These are phyloP conservation scores for Sporothrix pallida DNA, from an alignment of 2,329 filamentous ascomycete genomes.

Conservation along the genomic window DNA sequence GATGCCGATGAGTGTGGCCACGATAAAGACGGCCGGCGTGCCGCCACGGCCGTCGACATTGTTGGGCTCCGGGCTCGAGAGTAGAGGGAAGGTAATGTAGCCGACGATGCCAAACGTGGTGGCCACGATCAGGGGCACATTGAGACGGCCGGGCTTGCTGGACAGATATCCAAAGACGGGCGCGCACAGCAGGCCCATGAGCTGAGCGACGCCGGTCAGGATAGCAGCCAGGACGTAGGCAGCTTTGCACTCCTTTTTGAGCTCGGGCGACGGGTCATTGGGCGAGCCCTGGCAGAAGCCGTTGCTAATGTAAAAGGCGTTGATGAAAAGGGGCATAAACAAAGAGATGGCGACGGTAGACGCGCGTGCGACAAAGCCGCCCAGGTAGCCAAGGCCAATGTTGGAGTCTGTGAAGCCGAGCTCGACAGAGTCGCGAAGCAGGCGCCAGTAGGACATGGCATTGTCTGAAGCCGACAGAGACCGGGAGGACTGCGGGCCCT, in stretches of 20 bases:
- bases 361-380: slow-evolving; percentile 91
- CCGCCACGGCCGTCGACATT: slow-evolving; percentile 69
- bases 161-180: slow-evolving; percentile 86
- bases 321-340: slow-evolving; percentile 92
- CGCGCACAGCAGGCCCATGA: slow-evolving; percentile 82
- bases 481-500: slow-evolving; percentile 2
- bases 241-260: slow-evolving; percentile 82
- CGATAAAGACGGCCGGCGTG: slow-evolving; percentile 70
- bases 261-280: slow-evolving; percentile 69
- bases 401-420: slow-evolving; percentile 76
- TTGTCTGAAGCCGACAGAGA: background rate
- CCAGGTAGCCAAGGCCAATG: slow-evolving; percentile 87
- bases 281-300: slow-evolving; percentile 76
- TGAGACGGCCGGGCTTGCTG: slow-evolving; percentile 58
- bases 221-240: slow-evolving; percentile 89
- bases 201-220: slow-evolving; percentile 85
- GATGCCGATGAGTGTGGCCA: slow-evolving; percentile 81
- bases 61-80: slow-evolving; percentile 76
- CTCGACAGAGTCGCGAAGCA: slow-evolving; percentile 66
- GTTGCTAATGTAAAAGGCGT: slow-evolving; percentile 82
- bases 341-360: slow-evolving; percentile 94
- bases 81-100: slow-evolving; percentile 76
- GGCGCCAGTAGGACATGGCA: slow-evolving; percentile 60
- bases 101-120: slow-evolving; percentile 77
- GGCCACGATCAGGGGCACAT: slow-evolving; percentile 75